Evolutionary conservation across 345 rosid genomes (phyloP).

Genomic region (Heritiera fomes): DNA sequence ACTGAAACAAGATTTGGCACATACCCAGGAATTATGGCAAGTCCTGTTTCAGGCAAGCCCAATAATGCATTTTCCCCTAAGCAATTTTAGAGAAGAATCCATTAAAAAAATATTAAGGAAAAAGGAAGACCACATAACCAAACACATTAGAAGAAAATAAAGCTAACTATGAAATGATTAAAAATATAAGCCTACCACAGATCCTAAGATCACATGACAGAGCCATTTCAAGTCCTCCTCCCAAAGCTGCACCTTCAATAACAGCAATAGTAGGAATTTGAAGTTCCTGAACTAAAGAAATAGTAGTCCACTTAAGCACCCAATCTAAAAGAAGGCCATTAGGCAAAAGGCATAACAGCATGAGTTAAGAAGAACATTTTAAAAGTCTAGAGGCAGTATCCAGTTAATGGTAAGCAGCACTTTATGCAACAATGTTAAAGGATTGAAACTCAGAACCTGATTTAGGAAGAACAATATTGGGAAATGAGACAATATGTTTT

Average conservation of each 20-base stretch:
- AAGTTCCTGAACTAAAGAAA: slow-evolving; percentile 49
- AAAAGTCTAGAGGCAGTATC: neutral
- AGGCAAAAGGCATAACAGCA: neutral
- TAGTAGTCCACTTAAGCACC: slow-evolving; percentile 10
- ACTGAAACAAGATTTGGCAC: neutral
- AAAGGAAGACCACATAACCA: neutral
- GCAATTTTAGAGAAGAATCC: slow-evolving; percentile 11
- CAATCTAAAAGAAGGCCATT: neutral
- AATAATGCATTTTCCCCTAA: slow-evolving; percentile 77
- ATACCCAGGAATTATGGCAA: slow-evolving; percentile 94
- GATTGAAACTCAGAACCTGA: neutral
- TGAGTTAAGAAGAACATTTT: neutral
- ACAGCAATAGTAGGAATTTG: slow-evolving; percentile 80
- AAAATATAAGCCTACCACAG: slow-evolving; percentile 54
- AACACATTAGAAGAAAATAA: slow-evolving; percentile 8
- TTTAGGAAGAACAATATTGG: neutral
- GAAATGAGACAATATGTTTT: neutral
- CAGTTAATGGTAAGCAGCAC: neutral
- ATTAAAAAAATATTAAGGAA: neutral
- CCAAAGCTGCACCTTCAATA: slow-evolving; percentile 88
- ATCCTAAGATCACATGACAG: slow-evolving; percentile 87
- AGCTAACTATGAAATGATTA: neutral
- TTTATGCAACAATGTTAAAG: neutral
- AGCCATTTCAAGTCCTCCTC: slow-evolving; percentile 99
- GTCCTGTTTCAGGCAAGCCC: slow-evolving; percentile 97